These are phyloP conservation scores for Drosera capensis DNA, from an alignment of 148 eudicot genomes.

Conservation along the genomic window DNA sequence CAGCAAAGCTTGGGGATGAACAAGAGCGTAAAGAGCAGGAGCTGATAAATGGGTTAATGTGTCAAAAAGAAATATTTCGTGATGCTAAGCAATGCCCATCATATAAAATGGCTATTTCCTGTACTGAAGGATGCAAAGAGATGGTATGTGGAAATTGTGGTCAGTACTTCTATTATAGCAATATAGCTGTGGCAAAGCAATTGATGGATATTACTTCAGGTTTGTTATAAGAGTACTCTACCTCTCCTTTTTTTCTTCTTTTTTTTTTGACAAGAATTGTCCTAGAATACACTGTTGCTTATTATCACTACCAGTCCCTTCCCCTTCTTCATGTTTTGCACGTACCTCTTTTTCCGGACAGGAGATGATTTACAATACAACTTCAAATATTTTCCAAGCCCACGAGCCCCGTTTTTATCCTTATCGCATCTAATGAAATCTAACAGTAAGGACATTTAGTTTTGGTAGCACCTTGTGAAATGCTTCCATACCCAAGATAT, in stretches of 20 bases:
- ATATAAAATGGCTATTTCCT: conserved; percentile 86
- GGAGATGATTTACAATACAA: no score
- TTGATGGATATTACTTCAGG: conserved; percentile 86
- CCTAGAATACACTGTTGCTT: no score
- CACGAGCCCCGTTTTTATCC: no score
- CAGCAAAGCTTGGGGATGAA: conserved; percentile 30
- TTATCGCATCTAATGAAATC: no score
- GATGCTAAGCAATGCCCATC: conserved; percentile 81
- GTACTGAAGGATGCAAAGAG: conserved; percentile 87
- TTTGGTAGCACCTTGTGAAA: no score
- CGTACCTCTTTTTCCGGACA: no score
- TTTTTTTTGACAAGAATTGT: no score
- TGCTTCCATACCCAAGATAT: no score
- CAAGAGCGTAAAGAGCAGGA: conserved; percentile 51
- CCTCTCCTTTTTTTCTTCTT: neutral
- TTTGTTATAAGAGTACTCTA: conserved; percentile 11
- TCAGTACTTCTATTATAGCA: conserved; percentile 64
- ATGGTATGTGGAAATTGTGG: conserved; percentile 75
- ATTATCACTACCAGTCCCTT: no score
- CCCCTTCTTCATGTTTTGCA: no score
- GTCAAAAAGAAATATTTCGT: conserved; percentile 50
- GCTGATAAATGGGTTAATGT: conserved; percentile 69
- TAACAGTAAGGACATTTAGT: no score
- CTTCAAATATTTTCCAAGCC: no score
- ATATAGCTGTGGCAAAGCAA: conserved; percentile 59